These are phyloP conservation scores for Nelumbo lutea DNA, from an alignment of 164 flowering plant species.

Conservation along the genomic window DNA sequence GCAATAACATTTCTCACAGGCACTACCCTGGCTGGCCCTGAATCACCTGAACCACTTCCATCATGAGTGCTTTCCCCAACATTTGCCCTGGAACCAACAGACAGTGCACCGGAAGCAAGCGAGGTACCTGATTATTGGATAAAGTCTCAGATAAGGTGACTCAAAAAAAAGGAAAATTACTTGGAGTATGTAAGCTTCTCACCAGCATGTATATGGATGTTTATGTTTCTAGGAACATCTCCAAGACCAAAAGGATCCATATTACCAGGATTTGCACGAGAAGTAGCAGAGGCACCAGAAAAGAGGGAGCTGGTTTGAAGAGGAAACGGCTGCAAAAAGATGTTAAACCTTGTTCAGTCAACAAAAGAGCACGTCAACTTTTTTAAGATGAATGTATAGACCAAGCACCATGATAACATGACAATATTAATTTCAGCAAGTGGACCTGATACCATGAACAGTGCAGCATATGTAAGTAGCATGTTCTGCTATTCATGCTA, in stretches of 20 bases:
- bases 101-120: conserved; percentile 40
- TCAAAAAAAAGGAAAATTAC: background rate
- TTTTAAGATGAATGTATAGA: background rate
- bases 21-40: conserved; percentile 24
- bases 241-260: conserved; percentile 58
- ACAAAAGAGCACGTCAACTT: background rate
- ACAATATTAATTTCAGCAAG: too few relatives aligned
- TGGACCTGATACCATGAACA: too few relatives aligned
- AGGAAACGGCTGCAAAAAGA: conserved; percentile 76
- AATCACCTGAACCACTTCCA: conserved; percentile 26
- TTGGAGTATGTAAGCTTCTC: conserved; percentile 6
- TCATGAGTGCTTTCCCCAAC: conserved; percentile 36
- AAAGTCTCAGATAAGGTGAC: background rate
- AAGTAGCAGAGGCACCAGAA: conserved; percentile 34
- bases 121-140: conserved; percentile 33
- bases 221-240: conserved; percentile 65
- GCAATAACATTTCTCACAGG: conserved; percentile 33
- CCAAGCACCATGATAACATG: too few relatives aligned
- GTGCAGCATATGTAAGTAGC: too few relatives aligned
- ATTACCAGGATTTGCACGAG: conserved; percentile 34
- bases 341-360: background rate
- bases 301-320: conserved; percentile 76
- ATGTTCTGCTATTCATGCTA: too few relatives aligned
- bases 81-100: conserved; percentile 48
- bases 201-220: conserved; percentile 96